These are phyloP conservation scores for Cutaneotrichosporon sp. DNA, from an alignment of 1,284 basidiomycete genomes.

Conservation along the genomic window DNA sequence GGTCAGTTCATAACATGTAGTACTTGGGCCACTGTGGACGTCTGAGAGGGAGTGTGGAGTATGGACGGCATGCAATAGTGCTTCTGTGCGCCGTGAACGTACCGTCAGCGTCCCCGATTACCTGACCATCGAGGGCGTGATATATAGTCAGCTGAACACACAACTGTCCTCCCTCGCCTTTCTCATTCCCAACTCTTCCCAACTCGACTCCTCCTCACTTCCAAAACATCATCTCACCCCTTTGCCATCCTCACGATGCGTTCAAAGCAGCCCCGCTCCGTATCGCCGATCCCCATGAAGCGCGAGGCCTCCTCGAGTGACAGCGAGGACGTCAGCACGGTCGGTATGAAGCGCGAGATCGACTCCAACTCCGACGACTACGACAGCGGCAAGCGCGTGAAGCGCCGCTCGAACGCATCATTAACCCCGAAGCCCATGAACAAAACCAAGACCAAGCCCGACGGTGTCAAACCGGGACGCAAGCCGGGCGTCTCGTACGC, in stretches of 20 bases:
- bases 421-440: not conserved
- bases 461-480: not conserved
- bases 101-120: too few relatives aligned
- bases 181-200: too few relatives aligned
- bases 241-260: too few relatives aligned
- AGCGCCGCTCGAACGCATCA: not conserved
- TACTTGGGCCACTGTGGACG: too few relatives aligned
- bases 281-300: not conserved
- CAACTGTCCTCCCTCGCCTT: too few relatives aligned
- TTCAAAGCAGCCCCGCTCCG: not conserved
- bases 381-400: not conserved
- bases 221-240: not conserved
- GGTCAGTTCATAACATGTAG: not conserved
- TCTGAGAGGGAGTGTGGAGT: too few relatives aligned
- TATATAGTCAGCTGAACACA: too few relatives aligned
- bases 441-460: not conserved
- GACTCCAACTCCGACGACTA: not conserved
- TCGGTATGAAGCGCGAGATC: not conserved
- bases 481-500: slow-evolving; percentile 1
- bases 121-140: too few relatives aligned
- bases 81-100: too few relatives aligned
- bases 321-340: not conserved
- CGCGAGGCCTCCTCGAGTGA: not conserved
- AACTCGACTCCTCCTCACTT: too few relatives aligned
- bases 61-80: too few relatives aligned